Base-by-base conservation (phyloP, 495 filamentous ascomycete species). In the Aspergillus hancockii region DNA sequence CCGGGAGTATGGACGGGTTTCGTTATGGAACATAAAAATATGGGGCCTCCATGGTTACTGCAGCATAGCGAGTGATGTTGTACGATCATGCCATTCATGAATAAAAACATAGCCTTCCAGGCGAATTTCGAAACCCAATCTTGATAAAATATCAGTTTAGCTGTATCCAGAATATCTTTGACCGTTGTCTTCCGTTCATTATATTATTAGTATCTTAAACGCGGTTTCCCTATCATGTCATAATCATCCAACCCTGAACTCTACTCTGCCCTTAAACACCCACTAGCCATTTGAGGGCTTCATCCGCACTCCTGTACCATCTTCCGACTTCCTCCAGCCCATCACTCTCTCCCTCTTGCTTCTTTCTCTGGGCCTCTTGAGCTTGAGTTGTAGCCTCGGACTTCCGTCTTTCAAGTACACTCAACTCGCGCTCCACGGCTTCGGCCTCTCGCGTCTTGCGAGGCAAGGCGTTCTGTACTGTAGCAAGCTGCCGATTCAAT, bases 291-390 rank as follows among this genome's bases (percentile, higher is more conserved):
- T 82, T 86, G 70, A 96, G 74, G 2, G 81, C 84, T 14, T 77
- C 74, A 70, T 93, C 90, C 1, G 86, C 83, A 30, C 87, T 86
- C 59, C 84, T 83, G 67, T 88, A 88, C 92, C 92, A 97, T 65
- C 90, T 76, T 16, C 90, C 92, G 71, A 84, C 83, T 71, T 91
- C 88, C 67, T 95, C 91, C 22, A 95, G 70, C 54, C 93, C 90
- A 70, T 94, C 90, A 53, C 84, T 88, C 30, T 88, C 82, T 0
- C 87, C 85, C 34, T 86, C 80, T 65, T 90, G 88, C 71, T 88
- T 91, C 71, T 90, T 87, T 64, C 88, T 80, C 65, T 85, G 82
- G 5, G 92, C 93, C 68, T 98, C 93, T 57, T 79, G 83, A 18
- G 92, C 93, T 49, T 89, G 87, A 45, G 80, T 73, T 54, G 85